phyloP scores from a whole-genome alignment of 805 yeast genomes.

The Sungouiozyma ichnusensis region DNA sequence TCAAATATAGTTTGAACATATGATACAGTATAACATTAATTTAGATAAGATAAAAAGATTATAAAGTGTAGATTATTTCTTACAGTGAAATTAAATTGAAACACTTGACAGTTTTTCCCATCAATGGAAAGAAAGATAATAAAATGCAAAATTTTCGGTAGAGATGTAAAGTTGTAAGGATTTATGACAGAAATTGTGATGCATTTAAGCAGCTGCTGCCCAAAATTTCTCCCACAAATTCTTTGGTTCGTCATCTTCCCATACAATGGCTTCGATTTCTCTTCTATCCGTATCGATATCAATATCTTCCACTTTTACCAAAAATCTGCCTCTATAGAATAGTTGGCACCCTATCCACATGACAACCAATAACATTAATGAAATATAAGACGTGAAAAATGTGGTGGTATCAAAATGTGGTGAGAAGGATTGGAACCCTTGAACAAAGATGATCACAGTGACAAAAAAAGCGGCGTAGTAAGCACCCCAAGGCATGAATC shows the following conservation, averaged over 20 bases:
- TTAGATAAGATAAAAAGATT: background rate
- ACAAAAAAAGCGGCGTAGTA: constrained; percentile 47
- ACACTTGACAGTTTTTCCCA: no score
- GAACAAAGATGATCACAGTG: constrained; percentile 50
- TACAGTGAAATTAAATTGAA: no score
- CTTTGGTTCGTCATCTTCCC: constrained; percentile 44
- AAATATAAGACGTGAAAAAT: constrained; percentile 59
- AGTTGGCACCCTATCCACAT: constrained; percentile 43
- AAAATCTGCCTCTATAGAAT: constrained; percentile 38
- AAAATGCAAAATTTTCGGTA: no score
- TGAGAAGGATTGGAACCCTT: constrained; percentile 57
- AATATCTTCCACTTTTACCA: constrained; percentile 42
- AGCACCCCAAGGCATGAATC: constrained; percentile 52
- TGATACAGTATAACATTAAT: background rate
- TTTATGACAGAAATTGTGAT: no score
- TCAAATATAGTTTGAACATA: no score
- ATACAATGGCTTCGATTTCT: constrained; percentile 44
- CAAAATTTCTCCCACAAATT: constrained; percentile 47
- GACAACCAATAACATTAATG: constrained; percentile 44
- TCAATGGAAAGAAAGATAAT: no score
- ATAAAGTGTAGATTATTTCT: no score
- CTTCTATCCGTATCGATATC: constrained; percentile 58
- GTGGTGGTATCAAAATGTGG: constrained; percentile 39
- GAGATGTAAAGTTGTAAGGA: no score
- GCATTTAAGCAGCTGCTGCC: constrained; percentile 29